Conservation (phyloP, 1,284 basidiomycete species). For the Malassezia yamatoensis region DNA sequence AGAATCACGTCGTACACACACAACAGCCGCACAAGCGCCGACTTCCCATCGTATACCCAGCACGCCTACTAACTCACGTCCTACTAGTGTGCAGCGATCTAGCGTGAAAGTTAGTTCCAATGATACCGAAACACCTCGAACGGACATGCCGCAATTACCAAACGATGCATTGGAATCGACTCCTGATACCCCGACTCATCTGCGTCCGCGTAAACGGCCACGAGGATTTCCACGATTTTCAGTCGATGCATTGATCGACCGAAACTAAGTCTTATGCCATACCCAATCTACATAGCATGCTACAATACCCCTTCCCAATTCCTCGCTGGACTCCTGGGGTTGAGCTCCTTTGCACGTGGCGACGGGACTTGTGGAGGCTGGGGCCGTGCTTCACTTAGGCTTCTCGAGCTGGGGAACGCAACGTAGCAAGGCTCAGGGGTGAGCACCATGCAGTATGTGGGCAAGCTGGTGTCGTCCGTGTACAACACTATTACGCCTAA, state of each 20-base stretch:
- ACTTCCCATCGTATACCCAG: background rate
- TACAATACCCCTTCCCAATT: background rate
- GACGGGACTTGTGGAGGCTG: conserved; percentile 4
- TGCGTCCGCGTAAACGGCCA: background rate
- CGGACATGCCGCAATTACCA: background rate
- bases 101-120: background rate
- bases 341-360: background rate
- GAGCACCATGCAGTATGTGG: conserved; percentile 44
- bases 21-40: background rate
- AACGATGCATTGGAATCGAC: background rate
- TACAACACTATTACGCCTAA: conserved; percentile 48
- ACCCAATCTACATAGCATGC: background rate
- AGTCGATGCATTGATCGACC: background rate
- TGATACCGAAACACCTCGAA: background rate
- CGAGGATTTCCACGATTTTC: background rate
- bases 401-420: background rate
- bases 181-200: background rate
- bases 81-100: background rate
- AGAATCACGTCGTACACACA: background rate
- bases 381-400: conserved; percentile 11
- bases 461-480: conserved; percentile 44
- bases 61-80: background rate
- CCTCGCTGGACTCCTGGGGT: background rate
- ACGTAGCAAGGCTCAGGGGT: background rate
- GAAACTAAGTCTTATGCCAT: background rate